phyloP scores from a whole-genome alignment of 768 basidiomycete genomes.

The Mycena polygramma region DNA sequence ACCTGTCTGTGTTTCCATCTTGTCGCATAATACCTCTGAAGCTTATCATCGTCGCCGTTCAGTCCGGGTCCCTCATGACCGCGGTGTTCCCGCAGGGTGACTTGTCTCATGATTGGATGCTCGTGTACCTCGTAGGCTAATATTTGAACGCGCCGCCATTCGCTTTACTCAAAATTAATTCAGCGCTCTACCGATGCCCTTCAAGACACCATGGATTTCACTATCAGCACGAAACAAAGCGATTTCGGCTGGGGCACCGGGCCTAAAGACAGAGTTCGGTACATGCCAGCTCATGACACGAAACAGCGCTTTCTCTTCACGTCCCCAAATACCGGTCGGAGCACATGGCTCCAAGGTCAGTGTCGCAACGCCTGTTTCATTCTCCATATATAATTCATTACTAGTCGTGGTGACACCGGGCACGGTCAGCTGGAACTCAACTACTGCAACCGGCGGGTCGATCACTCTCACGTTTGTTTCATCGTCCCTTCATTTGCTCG shows the following conservation, averaged over 20 bases:
- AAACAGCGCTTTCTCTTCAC: constrained; percentile 28
- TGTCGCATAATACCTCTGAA: too few relatives aligned
- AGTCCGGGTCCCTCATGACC: constrained; percentile 30
- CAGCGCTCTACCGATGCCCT: constrained; percentile 18
- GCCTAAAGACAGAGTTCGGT: constrained; percentile 26
- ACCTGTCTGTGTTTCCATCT: constrained; percentile 5
- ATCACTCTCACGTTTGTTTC: constrained; percentile 14
- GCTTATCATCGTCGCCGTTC: too few relatives aligned
- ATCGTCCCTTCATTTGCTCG: not conserved
- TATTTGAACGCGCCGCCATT: not conserved
- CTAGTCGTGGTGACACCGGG: not conserved
- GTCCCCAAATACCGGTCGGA: constrained; percentile 1
- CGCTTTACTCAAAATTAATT: not conserved
- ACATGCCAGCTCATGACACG: constrained; percentile 25
- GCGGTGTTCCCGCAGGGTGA: constrained; percentile 30
- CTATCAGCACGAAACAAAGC: constrained; percentile 20
- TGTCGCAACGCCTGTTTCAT: not conserved
- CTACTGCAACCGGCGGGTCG: not conserved
- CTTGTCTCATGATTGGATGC: constrained; percentile 32
- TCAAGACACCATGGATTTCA: constrained; percentile 8
- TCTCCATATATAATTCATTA: not conserved
- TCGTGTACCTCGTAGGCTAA: constrained; percentile 26
- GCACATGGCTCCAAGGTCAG: constrained; percentile 15
- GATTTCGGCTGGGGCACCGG: constrained; percentile 31
- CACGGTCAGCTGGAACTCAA: constrained; percentile 5